Conservation (phyloP, 1,284 basidiomycete genomes). For the Naganishia sp. region DNA sequence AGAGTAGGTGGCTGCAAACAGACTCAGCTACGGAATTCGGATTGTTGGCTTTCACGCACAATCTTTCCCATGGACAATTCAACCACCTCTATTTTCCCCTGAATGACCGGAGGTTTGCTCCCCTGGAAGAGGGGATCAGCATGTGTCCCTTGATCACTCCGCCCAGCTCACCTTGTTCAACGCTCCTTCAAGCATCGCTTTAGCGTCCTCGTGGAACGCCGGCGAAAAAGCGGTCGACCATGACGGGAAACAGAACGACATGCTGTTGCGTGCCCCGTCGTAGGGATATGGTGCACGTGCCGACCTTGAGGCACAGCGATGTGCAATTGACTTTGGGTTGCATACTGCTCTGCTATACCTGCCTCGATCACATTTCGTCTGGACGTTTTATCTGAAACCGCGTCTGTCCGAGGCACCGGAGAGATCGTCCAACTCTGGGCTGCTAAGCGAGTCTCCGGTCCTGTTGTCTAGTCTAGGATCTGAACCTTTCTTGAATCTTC, state of each 20-base stretch:
- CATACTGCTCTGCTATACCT: slow-evolving; percentile 13
- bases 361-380: neutral
- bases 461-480: too few species aligned
- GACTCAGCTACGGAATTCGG: too few species aligned
- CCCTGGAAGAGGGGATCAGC: slow-evolving; percentile 55
- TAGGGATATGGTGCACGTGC: neutral
- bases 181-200: slow-evolving; percentile 88
- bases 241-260: slow-evolving; percentile 92
- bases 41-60: slow-evolving; percentile 57
- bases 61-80: slow-evolving; percentile 98
- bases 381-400: slow-evolving; percentile 6
- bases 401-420: neutral
- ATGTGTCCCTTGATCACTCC: neutral
- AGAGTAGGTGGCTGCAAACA: slow-evolving; percentile 81
- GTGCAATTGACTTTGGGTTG: neutral
- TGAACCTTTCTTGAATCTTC: too few species aligned
- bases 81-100: slow-evolving; percentile 94
- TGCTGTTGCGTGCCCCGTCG: slow-evolving; percentile 48
- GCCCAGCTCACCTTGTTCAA: slow-evolving; percentile 71
- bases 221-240: slow-evolving; percentile 93
- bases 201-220: slow-evolving; percentile 89
- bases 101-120: slow-evolving; percentile 95
- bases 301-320: neutral
- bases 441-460: too few species aligned
- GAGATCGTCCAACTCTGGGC: slow-evolving; percentile 1